phyloP scores from a whole-genome alignment of 495 filamentous ascomycete species.

The Mytilinidion resinicola region DNA sequence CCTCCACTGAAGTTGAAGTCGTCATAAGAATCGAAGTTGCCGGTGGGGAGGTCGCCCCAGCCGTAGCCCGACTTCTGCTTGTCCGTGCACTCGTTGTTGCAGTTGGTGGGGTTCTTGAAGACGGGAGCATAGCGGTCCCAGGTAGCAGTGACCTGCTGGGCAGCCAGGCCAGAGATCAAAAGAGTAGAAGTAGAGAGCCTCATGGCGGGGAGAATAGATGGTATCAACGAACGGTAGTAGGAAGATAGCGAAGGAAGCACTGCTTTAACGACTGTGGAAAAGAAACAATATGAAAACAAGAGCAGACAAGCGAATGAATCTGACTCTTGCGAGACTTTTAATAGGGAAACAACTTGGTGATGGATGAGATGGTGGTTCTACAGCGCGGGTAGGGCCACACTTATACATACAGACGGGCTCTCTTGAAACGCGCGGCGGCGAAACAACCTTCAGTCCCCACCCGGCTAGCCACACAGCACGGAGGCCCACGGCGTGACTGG shows the following conservation, averaged over 20 bases:
- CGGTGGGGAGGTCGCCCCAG: slow-evolving; percentile 57
- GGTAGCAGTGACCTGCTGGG: slow-evolving; percentile 53
- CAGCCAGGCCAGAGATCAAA: slow-evolving; percentile 50
- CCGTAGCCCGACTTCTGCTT: slow-evolving; percentile 62
- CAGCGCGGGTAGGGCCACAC: slow-evolving; percentile 5
- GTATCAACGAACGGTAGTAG: slow-evolving; percentile 25
- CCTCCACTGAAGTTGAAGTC: slow-evolving; percentile 68
- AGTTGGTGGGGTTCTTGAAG: slow-evolving; percentile 66
- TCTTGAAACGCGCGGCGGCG: slow-evolving; percentile 11
- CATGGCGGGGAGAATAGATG: slow-evolving; percentile 12
- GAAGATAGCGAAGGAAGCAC: slow-evolving; percentile 23
- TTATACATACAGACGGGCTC: slow-evolving; percentile 10
- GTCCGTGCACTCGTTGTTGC: slow-evolving; percentile 66
- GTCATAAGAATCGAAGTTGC: slow-evolving; percentile 60
- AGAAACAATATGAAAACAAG: slow-evolving; percentile 12
- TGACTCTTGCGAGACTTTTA: slow-evolving; percentile 13
- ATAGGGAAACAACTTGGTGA: slow-evolving; percentile 7
- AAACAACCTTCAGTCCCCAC: slow-evolving; percentile 7
- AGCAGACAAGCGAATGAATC: slow-evolving; percentile 29
- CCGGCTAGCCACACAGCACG: not conserved
- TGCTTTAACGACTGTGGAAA: slow-evolving; percentile 26
- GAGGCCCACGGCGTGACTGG: slow-evolving; percentile 11
- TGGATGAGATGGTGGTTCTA: not conserved
- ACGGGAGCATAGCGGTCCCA: slow-evolving; percentile 52
- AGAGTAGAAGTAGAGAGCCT: slow-evolving; percentile 39